A percentile compares a stretch with the other conserved stretches of the same genome.
Conservation (phyloP, 1,139 yeast species). For the Sugiyamaella novakii region DNA sequence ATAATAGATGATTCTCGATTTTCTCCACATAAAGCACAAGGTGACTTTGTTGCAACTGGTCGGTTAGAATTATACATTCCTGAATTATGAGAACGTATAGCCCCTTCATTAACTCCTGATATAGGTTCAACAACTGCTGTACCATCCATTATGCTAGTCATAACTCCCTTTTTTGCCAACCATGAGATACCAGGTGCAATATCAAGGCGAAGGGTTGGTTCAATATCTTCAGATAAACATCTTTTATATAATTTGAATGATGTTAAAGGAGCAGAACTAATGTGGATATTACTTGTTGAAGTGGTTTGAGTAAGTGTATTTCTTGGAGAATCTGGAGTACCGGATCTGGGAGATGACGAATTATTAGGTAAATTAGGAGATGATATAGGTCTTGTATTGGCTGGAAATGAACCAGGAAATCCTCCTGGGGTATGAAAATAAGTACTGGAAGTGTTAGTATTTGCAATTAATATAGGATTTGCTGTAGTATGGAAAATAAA, state of each 20-base stretch:
- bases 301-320: slow-evolving; percentile 14
- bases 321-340: slow-evolving; percentile 19
- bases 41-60: slow-evolving; percentile 73
- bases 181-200: slow-evolving; percentile 62
- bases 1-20: slow-evolving; percentile 65
- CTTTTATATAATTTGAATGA: slow-evolving; percentile 65
- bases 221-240: slow-evolving; percentile 76
- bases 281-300: neutral
- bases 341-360: slow-evolving; percentile 7
- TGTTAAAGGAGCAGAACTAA: slow-evolving; percentile 42
- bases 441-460: slow-evolving; percentile 1
- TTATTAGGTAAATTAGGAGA: slow-evolving; percentile 2
- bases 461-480: neutral
- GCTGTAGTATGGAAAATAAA: slow-evolving; percentile 15
- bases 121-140: slow-evolving; percentile 84
- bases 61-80: slow-evolving; percentile 40
- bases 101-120: slow-evolving; percentile 72
- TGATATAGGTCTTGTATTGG: slow-evolving; percentile 6
- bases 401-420: slow-evolving; percentile 16
- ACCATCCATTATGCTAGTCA: slow-evolving; percentile 75
- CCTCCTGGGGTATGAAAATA: slow-evolving; percentile 16
- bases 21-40: slow-evolving; percentile 87
- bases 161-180: slow-evolving; percentile 59
- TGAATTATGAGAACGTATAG: slow-evolving; percentile 18
- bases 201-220: slow-evolving; percentile 64